Conservation (phyloP, 257 asterid genomes). For the Solanum piurae region DNA sequence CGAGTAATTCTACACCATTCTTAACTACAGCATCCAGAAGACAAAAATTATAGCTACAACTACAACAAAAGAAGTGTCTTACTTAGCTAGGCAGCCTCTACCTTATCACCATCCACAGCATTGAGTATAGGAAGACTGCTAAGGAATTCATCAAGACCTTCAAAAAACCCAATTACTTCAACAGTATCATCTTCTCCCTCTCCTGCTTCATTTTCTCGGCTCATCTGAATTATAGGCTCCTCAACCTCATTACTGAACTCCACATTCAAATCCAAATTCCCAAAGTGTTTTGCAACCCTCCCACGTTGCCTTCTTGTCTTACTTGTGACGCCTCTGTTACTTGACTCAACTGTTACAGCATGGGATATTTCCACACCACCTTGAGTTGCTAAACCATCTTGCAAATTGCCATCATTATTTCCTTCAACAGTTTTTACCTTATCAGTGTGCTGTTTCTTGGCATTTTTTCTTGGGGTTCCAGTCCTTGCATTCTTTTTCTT, state of each 20-base stretch:
- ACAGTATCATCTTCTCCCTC: constrained; percentile 73
- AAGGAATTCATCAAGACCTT: constrained; percentile 91
- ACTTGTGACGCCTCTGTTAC: constrained; percentile 27
- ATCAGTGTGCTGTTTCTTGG: constrained; percentile 34
- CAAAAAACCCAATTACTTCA: constrained; percentile 86
- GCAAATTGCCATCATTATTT: constrained; percentile 2
- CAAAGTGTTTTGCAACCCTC: constrained; percentile 52
- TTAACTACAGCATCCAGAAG: constrained; percentile 19
- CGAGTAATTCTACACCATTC: constrained; percentile 24
- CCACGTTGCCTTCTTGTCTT: constrained; percentile 58
- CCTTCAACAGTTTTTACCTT: constrained; percentile 35
- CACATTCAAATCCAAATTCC: constrained; percentile 85
- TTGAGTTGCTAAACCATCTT: constrained; percentile 27
- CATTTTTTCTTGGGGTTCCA: constrained; percentile 20
- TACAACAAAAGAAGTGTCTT: constrained; percentile 22
- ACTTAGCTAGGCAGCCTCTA: constrained; percentile 56
- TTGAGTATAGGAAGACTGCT: constrained; percentile 82
- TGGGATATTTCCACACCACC: constrained; percentile 29
- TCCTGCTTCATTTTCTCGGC: constrained; percentile 39
- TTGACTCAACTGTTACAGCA: constrained; percentile 25
- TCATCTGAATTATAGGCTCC: constrained; percentile 49
- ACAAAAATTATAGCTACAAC: constrained; percentile 28
- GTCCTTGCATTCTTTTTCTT: constrained; percentile 2
- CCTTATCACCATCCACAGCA: constrained; percentile 75
- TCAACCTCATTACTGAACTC: constrained; percentile 80